phyloP scores from a whole-genome alignment of 805 yeast species.

The Jamesozyma spencerorum region DNA sequence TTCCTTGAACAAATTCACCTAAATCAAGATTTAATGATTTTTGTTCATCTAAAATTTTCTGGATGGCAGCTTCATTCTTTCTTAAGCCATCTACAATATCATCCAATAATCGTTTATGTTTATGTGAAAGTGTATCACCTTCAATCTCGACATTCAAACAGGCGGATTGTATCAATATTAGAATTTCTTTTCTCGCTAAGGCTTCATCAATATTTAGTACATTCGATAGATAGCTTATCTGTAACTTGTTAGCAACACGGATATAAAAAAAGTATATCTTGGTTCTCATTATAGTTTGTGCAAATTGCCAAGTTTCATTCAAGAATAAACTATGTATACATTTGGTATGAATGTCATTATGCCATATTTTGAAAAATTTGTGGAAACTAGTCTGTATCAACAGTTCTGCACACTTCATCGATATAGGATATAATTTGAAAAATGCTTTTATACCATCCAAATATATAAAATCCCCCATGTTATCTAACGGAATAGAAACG shows the following conservation, averaged over 20 bases:
- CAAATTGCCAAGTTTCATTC: conserved; percentile 13
- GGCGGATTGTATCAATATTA: conserved; percentile 12
- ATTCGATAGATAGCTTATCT: conserved; percentile 19
- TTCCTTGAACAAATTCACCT: conserved; percentile 3
- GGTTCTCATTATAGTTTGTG: conserved; percentile 16
- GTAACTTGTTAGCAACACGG: conserved; percentile 17
- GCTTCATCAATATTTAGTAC: conserved; percentile 14
- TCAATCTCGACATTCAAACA: conserved; percentile 16
- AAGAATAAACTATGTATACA: conserved; percentile 16
- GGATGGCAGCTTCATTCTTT: conserved; percentile 2
- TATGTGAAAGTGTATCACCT: conserved; percentile 8
- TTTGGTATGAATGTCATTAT: conserved; percentile 9
- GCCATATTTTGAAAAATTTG: conserved; percentile 21
- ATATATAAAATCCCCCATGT: conserved; percentile 19
- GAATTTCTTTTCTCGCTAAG: conserved; percentile 14
- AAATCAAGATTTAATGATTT: neutral
- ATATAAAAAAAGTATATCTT: conserved; percentile 26
- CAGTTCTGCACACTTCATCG: conserved; percentile 12
- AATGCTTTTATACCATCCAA: conserved; percentile 13
- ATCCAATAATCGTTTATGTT: conserved; percentile 2
- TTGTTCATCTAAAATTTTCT: conserved; percentile 1
- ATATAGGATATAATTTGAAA: conserved; percentile 9
- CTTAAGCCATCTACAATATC: conserved; percentile 8
- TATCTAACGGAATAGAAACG: conserved; percentile 23
- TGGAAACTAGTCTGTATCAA: conserved; percentile 19